Evolutionary conservation across 768 basidiomycete species (phyloP), one percentile per base, ranked within the genome.

Genomic region (Cantharellus cinnabarinus): DNA sequence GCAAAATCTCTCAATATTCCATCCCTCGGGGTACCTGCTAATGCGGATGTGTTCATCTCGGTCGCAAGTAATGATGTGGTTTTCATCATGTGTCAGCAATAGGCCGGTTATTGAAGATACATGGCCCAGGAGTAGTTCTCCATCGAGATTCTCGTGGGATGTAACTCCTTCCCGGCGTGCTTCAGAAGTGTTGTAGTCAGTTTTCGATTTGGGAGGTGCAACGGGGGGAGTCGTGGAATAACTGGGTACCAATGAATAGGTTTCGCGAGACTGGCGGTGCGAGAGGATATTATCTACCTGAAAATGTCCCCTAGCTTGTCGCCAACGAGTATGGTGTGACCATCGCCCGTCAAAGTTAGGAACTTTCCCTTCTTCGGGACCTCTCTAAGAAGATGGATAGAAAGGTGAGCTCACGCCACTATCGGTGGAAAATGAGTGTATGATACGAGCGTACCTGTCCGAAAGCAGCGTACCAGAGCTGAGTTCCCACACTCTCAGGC

Each of bases 301-400:
- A 90, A 94, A 44, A 94, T 77, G 66, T 97, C 94, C 0, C 94
- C 94, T 62, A 95, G 93, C 70, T 95, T 97, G 70, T 99, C 94
- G 2, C 89, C 80, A 7, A 88, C 79, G 2, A 97, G 68, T 60
- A 99, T 81, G 0, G 76, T 80, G 62, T 78, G 70, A 0, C 76
- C 77, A 50, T 81, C 75, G 3, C 66, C 70, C 0, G 82, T 80
- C 64, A 95, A 81, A 0, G 70, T 68, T 37, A 95, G 66, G 1
- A 73, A 73, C 0, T 89, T 90, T 0, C 88, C 80, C 61, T 83
- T 82, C 71, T 97, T 97, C 0, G 85, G 81, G 2, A 93, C 73
- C 62, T 86, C 82, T 52, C 93, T 91, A 58, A 29, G 20, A 29
- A 29, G 20, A 29, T 29, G 20, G 20, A 29, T 29, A 29, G 20